A percentile compares a stretch with the other conserved stretches of the same genome.
Conservation (phyloP, 2,329 filamentous ascomycete species). For the Colletotrichum sp. region DNA sequence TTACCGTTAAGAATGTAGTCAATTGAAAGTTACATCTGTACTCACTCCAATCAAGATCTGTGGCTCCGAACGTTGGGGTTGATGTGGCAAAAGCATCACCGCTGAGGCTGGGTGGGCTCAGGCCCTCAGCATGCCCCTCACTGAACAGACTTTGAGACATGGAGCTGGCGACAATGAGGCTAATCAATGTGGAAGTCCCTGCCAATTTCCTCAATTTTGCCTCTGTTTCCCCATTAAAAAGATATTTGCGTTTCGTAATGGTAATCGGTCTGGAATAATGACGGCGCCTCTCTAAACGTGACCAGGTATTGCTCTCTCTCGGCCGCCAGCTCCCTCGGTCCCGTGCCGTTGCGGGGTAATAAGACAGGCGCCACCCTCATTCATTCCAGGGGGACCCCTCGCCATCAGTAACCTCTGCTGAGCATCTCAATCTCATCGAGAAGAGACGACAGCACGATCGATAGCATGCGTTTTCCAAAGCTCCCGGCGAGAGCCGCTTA, state of each 20-base stretch:
- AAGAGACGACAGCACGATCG: not conserved
- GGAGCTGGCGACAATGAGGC: not conserved
- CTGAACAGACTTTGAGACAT: not conserved
- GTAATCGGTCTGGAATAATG: not conserved
- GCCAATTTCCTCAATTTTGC: too few relatives aligned
- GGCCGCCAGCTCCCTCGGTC: not conserved
- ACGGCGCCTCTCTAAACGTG: fast-evolving
- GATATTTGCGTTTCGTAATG: not conserved
- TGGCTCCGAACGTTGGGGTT: not conserved
- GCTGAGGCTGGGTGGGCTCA: not conserved
- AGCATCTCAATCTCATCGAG: not conserved
- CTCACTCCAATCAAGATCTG: not conserved
- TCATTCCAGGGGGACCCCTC: not conserved
- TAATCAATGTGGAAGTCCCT: too few relatives aligned
- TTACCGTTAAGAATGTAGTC: not conserved
- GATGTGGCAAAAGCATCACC: not conserved
- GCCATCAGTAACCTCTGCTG: not conserved
- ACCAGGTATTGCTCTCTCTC: not conserved
- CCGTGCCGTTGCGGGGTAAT: not conserved
- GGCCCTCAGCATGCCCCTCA: not conserved
- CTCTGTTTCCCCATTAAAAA: too few relatives aligned
- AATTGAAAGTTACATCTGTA: not conserved
- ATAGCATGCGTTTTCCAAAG: conserved; percentile 24
- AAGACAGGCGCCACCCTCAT: not conserved
- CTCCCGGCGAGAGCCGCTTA: conserved; percentile 31